Base-by-base conservation (phyloP, 176 grass and related monocot species). In the Zoysia pacifica region DNA sequence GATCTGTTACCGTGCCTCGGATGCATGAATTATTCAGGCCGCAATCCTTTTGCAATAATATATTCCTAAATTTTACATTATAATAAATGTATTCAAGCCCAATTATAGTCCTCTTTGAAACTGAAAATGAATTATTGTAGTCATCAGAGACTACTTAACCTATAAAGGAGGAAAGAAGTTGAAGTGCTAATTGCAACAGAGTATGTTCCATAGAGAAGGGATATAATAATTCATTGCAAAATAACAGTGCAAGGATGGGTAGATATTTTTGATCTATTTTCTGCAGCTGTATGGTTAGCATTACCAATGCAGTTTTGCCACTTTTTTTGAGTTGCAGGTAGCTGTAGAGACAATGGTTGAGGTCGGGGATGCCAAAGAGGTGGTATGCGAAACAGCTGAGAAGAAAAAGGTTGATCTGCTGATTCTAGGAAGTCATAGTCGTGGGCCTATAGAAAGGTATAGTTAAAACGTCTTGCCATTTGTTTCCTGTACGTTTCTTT, bases 301-400 rank as follows among this genome's bases (percentile, higher is more conserved):
- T 55, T 44, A 47, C 61, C 9, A 38, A 20, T 47, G 5, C 1
- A 3, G 48, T 47, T 70, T 43, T 50, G 11, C 50, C 5, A 39
- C 35, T 78, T 38, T 28, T 28, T 40, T 40, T 54, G 53, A 47
- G 81, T 68, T 53, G 45, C 67, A 91, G 92, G 77, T 85, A 79
- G 48, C 37, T 58, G 86, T 63, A 55, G 92, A 91, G 77, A 82
- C 89, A 75, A 76, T 85, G 37, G 77, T 72, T 12, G 89, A 87
- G 49, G 68, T 89, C 10, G 92, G 94, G 38, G 88, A 97, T 68
- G 82, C 91, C 13, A 97, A 93, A 79, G 91, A 93, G 69, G 74
- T 67, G 52, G 91, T 97, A 56, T 93, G 91, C 51, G 54, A 87
- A 84, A 78, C 73, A 58, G 89, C 74, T 44, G 86, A 97, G 48